Evolutionary conservation across 148 eudicot genomes (phyloP).

Genomic region (Euryodendron excelsum): DNA sequence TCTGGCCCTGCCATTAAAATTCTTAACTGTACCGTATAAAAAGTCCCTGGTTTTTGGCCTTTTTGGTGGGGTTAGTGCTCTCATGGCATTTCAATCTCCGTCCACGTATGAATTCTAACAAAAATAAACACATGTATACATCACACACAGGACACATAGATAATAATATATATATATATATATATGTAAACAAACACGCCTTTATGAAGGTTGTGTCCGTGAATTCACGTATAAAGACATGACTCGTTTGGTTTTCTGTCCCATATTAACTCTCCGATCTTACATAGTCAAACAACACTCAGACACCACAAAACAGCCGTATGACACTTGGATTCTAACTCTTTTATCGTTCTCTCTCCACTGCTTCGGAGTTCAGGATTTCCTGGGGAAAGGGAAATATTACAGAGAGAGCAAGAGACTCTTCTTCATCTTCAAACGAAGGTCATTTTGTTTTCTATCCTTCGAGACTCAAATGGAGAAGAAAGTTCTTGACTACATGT

Average conservation of each 20-base stretch:
- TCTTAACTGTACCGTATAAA: no score
- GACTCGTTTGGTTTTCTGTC: neutral
- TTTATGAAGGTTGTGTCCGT: no score
- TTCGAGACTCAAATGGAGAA: slow-evolving; percentile 29
- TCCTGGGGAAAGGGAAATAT: neutral
- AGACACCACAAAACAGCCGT: neutral
- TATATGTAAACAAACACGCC: no score
- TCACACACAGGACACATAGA: no score
- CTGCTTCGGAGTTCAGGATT: no score
- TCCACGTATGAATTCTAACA: no score
- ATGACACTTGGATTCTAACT: slow-evolving; percentile 5
- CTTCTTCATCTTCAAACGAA: neutral
- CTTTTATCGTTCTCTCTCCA: neutral
- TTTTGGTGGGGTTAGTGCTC: neutral
- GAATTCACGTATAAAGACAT: neutral
- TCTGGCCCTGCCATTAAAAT: no score
- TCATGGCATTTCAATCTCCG: neutral
- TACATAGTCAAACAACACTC: neutral
- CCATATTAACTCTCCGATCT: neutral
- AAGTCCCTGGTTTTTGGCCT: no score
- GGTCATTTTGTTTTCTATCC: slow-evolving; percentile 9
- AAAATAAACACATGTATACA: no score
- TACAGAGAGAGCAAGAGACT: neutral
- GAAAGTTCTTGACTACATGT: slow-evolving; percentile 44
- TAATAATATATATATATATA: no score